phyloP scores from a whole-genome alignment of 2,329 filamentous ascomycete genomes.

The Fusarium oligoseptatum region DNA sequence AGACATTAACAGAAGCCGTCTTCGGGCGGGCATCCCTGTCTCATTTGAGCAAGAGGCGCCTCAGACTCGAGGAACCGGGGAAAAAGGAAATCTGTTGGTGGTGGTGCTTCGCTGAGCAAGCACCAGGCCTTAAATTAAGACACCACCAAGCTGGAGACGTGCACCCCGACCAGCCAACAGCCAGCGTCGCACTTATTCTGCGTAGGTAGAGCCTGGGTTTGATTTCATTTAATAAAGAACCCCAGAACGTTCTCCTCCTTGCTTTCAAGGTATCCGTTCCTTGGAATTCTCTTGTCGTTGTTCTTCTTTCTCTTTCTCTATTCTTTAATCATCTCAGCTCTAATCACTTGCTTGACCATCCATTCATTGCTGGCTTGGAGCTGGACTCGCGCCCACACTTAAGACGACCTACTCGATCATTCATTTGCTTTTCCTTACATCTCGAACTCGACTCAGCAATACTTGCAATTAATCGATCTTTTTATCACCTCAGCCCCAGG shows the following conservation, averaged over 20 bases:
- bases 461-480: slow-evolving; percentile 10
- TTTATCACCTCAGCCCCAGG: slow-evolving; percentile 16
- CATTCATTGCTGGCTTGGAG: slow-evolving; percentile 36
- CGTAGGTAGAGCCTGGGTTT: neutral
- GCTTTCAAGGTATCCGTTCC: slow-evolving; percentile 30
- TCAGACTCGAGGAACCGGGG: slow-evolving; percentile 33
- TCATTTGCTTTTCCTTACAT: slow-evolving; percentile 14
- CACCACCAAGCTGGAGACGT: slow-evolving; percentile 25
- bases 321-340: slow-evolving; percentile 8
- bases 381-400: slow-evolving; percentile 33
- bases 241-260: slow-evolving; percentile 28
- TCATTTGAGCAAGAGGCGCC: slow-evolving; percentile 44
- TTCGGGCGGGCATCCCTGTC: slow-evolving; percentile 40
- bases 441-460: neutral
- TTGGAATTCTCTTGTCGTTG: slow-evolving; percentile 20
- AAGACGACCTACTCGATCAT: slow-evolving; percentile 13
- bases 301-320: slow-evolving; percentile 1
- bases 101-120: slow-evolving; percentile 28
- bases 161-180: slow-evolving; percentile 26
- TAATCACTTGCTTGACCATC: slow-evolving; percentile 13
- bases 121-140: slow-evolving; percentile 45
- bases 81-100: slow-evolving; percentile 36
- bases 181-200: slow-evolving; percentile 31
- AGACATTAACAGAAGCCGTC: slow-evolving; percentile 31
- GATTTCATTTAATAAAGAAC: slow-evolving; percentile 35